Evolutionary conservation across 176 grass and related monocot species (phyloP).

Genomic region (Saccharum spontaneum): DNA sequence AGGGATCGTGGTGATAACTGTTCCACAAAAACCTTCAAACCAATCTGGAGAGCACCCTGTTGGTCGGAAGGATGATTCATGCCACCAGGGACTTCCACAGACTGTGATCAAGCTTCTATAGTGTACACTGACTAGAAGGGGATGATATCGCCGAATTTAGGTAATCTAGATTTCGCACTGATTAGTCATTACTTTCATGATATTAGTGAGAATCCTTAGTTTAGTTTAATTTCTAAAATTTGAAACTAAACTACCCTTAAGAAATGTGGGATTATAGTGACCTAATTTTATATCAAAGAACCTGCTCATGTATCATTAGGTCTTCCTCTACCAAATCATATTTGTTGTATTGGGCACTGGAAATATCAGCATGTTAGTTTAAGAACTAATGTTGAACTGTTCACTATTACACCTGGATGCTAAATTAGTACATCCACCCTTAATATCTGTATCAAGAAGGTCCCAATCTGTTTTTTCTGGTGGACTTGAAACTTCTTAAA

Average conservation of each 20-base stretch:
- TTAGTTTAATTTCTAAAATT: neutral
- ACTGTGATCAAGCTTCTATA: neutral
- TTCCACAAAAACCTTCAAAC: neutral
- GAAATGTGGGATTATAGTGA: neutral
- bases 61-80: neutral
- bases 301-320: neutral
- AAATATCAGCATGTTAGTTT: constrained; percentile 15
- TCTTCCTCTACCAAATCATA: constrained; percentile 9
- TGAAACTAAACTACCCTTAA: neutral
- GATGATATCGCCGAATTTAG: neutral
- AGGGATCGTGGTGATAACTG: neutral
- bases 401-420: neutral
- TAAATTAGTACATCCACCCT: neutral
- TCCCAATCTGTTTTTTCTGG: neutral
- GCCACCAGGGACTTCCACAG: neutral
- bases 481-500: neutral
- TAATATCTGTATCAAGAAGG: neutral
- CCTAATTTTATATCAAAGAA: constrained; percentile 2
- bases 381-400: neutral
- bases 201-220: neutral
- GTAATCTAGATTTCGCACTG: neutral
- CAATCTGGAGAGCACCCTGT: neutral
- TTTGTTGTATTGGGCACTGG: neutral
- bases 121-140: neutral
- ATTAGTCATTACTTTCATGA: neutral